Percentiles rank a stretch among this genome's conserved stretches.
Conservation (phyloP, 352 stramenopile species). For the Globisporangium paddicum region DNA sequence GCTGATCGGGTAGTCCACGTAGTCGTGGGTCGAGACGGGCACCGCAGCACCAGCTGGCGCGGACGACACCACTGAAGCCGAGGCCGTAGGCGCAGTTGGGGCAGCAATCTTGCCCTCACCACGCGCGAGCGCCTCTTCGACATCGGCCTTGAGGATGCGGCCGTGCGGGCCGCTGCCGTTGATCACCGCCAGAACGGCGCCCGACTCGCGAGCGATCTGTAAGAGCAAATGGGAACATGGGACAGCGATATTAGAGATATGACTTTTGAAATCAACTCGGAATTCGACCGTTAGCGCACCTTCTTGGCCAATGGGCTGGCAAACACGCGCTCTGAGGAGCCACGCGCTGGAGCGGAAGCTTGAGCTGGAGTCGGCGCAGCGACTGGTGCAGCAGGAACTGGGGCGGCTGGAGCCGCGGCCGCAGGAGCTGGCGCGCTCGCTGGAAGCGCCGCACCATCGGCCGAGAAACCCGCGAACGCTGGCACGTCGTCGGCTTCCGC, state of each 20-base stretch:
- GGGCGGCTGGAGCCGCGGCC: conserved; percentile 16
- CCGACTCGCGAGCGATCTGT: conserved; percentile 68
- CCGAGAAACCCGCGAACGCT: conserved; percentile 51
- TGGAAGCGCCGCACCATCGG: conserved; percentile 24
- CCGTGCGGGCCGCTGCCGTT: conserved; percentile 84
- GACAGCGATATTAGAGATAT: conserved; percentile 21
- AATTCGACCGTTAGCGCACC: conserved; percentile 27
- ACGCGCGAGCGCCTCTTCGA: conserved; percentile 87
- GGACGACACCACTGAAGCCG: conserved; percentile 18
- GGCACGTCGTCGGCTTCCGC: conserved; percentile 48
- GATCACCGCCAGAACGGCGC: conserved; percentile 57
- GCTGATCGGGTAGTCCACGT: conserved; percentile 92
- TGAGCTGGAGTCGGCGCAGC: conserved; percentile 12
- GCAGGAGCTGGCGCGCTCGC: conserved; percentile 14
- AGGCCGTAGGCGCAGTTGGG: conserved; percentile 2
- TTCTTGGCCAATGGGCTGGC: conserved; percentile 94
- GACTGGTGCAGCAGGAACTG: conserved; percentile 18
- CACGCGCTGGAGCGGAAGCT: conserved; percentile 5
- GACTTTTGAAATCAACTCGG: conserved; percentile 39
- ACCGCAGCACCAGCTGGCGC: conserved; percentile 16
- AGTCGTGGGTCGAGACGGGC: conserved; percentile 62
- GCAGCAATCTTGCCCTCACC: conserved; percentile 24
- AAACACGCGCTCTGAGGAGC: conserved; percentile 80
- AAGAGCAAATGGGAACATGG: not conserved
- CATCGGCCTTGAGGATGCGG: conserved; percentile 93